These are phyloP conservation scores for Citrus glauca DNA, from an alignment of 345 rosid species.

Conservation along the genomic window DNA sequence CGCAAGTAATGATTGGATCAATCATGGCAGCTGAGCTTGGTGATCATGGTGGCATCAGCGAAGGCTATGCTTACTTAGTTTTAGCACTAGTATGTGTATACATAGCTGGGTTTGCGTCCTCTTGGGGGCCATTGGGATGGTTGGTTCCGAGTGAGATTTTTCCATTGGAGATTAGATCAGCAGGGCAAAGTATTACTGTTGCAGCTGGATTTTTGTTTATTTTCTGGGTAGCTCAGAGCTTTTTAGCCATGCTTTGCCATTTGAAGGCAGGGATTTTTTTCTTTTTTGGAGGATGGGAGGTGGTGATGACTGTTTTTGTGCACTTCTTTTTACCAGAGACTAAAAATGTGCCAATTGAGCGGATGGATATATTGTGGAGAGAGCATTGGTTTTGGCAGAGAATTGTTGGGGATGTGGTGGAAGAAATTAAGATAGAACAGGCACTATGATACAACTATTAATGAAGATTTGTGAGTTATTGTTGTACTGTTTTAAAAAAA, in stretches of 20 bases:
- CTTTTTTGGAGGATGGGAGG: conserved; percentile 42
- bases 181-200: conserved; percentile 51
- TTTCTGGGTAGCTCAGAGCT: conserved; percentile 53
- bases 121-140: conserved; percentile 77
- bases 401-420: background rate
- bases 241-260: conserved; percentile 50
- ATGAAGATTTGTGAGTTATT: too few species aligned
- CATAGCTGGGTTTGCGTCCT: conserved; percentile 58
- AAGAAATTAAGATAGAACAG: background rate
- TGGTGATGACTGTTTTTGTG: conserved; percentile 39
- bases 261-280: conserved; percentile 48
- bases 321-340: conserved; percentile 35
- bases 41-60: background rate
- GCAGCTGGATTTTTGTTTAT: conserved; percentile 57
- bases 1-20: conserved; percentile 1
- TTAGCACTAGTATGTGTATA: conserved; percentile 27
- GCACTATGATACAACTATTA: background rate
- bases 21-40: background rate
- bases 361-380: background rate
- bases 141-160: conserved; percentile 63
- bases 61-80: background rate
- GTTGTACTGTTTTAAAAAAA: too few species aligned
- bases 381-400: conserved; percentile 4
- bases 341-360: background rate
- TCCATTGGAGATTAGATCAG: conserved; percentile 62